Evolutionary conservation across 1,284 basidiomycete genomes (phyloP).

Genomic region (Singerocomus inundabilis): DNA sequence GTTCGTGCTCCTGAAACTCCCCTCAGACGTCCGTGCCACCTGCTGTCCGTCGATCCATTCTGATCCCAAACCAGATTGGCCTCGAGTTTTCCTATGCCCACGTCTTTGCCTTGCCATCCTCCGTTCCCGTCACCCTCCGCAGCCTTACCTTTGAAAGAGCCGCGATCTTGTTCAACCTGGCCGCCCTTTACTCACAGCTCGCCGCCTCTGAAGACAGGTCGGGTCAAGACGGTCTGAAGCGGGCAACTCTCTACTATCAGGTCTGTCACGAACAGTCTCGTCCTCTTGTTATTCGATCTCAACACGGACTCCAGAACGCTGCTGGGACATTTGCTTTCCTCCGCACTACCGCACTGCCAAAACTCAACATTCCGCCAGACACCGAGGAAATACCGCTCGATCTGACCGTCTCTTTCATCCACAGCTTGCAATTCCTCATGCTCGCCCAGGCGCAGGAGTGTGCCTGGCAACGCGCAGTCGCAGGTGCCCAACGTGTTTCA

Average conservation of each 20-base stretch:
- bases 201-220: slow-evolving; percentile 68
- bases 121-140: slow-evolving; percentile 61
- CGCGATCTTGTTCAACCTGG: slow-evolving; percentile 80
- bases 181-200: slow-evolving; percentile 75
- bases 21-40: slow-evolving; percentile 53
- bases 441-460: slow-evolving; percentile 97
- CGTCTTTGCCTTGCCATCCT: slow-evolving; percentile 52
- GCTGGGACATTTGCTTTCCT: slow-evolving; percentile 77
- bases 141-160: slow-evolving; percentile 81
- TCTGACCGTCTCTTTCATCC: slow-evolving; percentile 62
- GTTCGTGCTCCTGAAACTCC: slow-evolving; percentile 73
- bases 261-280: slow-evolving; percentile 39
- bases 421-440: slow-evolving; percentile 74
- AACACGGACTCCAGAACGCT: slow-evolving; percentile 51
- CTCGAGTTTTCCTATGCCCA: slow-evolving; percentile 76
- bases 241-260: slow-evolving; percentile 70
- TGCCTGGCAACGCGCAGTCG: slow-evolving; percentile 90
- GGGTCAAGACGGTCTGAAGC: slow-evolving; percentile 73
- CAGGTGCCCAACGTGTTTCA: slow-evolving; percentile 49
- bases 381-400: slow-evolving; percentile 60
- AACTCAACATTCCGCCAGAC: slow-evolving; percentile 49
- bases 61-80: slow-evolving; percentile 57
- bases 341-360: slow-evolving; percentile 55
- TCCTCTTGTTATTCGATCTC: neutral
- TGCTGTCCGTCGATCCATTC: neutral